These are phyloP conservation scores for Fusarium sacchari DNA, from an alignment of 2,329 filamentous ascomycete genomes.

Conservation along the genomic window DNA sequence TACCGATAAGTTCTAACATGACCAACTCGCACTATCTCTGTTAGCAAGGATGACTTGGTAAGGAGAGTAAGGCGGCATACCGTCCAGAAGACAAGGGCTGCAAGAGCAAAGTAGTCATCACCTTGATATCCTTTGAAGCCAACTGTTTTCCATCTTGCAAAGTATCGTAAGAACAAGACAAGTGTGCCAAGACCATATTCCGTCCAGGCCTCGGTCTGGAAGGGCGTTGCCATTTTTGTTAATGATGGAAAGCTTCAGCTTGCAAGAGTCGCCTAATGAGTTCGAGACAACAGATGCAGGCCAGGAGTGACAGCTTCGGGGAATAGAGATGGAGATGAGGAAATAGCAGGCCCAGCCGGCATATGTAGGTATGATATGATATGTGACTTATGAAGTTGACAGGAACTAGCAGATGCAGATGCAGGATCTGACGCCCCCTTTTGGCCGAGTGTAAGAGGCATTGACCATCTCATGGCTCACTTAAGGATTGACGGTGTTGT, in stretches of 20 bases:
- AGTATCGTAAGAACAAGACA: constrained; percentile 52
- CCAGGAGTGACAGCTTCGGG: not conserved
- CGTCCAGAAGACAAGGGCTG: constrained; percentile 52
- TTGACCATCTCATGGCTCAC: constrained; percentile 15
- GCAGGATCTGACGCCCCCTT: constrained; percentile 5
- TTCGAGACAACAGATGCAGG: not conserved
- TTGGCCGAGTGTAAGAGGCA: constrained; percentile 7
- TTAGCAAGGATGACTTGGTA: not conserved
- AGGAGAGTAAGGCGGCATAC: constrained; percentile 33
- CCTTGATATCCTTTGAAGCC: constrained; percentile 54
- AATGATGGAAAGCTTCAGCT: too few species aligned
- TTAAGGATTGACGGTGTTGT: not conserved
- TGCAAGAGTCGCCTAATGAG: not conserved
- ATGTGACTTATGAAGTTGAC: not conserved
- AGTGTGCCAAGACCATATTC: constrained; percentile 54
- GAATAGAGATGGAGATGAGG: not conserved
- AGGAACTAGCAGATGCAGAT: not conserved
- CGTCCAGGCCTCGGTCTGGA: constrained; percentile 55
- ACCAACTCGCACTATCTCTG: constrained; percentile 38
- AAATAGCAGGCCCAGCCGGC: not conserved
- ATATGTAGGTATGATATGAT: constrained; percentile 2
- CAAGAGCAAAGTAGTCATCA: constrained; percentile 55
- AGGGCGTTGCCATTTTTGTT: constrained; percentile 49
- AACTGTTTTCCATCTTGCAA: constrained; percentile 51
- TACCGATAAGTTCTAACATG: constrained; percentile 50